Evolutionary conservation across 2,329 filamentous ascomycete species (phyloP).

Genomic region (Scedosporium dehoogii): DNA sequence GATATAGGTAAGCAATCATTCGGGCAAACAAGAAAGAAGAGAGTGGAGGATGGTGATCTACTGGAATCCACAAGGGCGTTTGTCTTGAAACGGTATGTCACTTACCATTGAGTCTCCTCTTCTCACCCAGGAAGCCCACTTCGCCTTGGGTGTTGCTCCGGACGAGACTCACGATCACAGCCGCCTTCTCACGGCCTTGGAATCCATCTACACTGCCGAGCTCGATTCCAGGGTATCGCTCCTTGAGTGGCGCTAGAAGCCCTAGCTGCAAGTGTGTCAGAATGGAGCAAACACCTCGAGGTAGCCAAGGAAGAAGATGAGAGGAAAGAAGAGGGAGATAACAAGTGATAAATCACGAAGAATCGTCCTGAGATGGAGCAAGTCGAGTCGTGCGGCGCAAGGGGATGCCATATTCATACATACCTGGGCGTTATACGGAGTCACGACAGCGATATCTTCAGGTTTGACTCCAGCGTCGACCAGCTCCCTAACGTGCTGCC

Average conservation of each 20-base stretch:
- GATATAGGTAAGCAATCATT: slow-evolving; percentile 3
- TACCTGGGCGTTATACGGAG: slow-evolving; percentile 91
- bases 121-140: slow-evolving; percentile 89
- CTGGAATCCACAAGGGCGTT: neutral
- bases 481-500: slow-evolving; percentile 64
- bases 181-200: slow-evolving; percentile 94
- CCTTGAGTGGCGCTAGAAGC: slow-evolving; percentile 69
- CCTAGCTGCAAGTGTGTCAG: slow-evolving; percentile 46
- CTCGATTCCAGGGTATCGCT: slow-evolving; percentile 74
- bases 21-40: neutral
- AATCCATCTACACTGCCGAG: slow-evolving; percentile 97
- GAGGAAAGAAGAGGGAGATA: slow-evolving; percentile 8
- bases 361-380: neutral
- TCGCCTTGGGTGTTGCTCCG: slow-evolving; percentile 79
- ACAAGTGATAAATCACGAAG: neutral
- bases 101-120: slow-evolving; percentile 82
- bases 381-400: neutral
- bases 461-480: slow-evolving; percentile 70
- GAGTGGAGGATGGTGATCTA: neutral
- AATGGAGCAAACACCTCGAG: slow-evolving; percentile 12
- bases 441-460: slow-evolving; percentile 85
- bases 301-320: neutral
- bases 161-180: slow-evolving; percentile 86
- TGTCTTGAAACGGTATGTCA: slow-evolving; percentile 9
- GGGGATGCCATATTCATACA: slow-evolving; percentile 6